phyloP scores from a whole-genome alignment of 768 basidiomycete species.

The Leccinum variicolor region DNA sequence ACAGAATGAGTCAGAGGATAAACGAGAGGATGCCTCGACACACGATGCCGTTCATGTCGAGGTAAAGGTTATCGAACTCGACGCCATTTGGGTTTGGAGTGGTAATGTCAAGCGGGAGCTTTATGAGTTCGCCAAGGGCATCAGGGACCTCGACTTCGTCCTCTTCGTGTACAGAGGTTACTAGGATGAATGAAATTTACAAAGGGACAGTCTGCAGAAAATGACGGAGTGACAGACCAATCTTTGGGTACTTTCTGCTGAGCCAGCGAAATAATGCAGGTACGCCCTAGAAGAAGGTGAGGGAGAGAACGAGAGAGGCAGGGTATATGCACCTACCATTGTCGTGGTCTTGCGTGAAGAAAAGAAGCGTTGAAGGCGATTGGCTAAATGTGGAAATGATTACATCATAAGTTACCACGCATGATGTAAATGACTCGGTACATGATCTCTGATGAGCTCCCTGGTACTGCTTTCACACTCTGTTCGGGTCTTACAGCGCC shows the following conservation, averaged over 20 bases:
- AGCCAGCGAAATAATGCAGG: slow-evolving; percentile 98
- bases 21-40: neutral
- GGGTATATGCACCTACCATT: slow-evolving; percentile 17
- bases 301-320: neutral
- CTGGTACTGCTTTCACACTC: no score
- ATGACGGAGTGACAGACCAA: slow-evolving; percentile 50
- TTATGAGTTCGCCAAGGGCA: slow-evolving; percentile 62
- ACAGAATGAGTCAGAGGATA: neutral
- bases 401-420: slow-evolving; percentile 23
- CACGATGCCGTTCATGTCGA: slow-evolving; percentile 99
- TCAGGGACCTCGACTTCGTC: slow-evolving; percentile 68
- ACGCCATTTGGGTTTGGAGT: slow-evolving; percentile 89
- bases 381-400: slow-evolving; percentile 10
- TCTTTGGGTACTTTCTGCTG: slow-evolving; percentile 98
- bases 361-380: neutral
- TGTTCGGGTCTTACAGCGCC: neutral
- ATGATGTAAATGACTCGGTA: neutral
- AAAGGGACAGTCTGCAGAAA: neutral
- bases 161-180: slow-evolving; percentile 79
- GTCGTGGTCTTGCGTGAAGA: neutral
- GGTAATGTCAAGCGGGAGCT: slow-evolving; percentile 76
- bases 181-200: slow-evolving; percentile 34
- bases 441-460: neutral
- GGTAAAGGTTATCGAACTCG: slow-evolving; percentile 95
- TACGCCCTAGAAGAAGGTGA: slow-evolving; percentile 66